Evolutionary conservation across 2,329 filamentous ascomycete genomes (phyloP), one percentile per base, ranked within the genome.

Genomic region (Knufia petricola): DNA sequence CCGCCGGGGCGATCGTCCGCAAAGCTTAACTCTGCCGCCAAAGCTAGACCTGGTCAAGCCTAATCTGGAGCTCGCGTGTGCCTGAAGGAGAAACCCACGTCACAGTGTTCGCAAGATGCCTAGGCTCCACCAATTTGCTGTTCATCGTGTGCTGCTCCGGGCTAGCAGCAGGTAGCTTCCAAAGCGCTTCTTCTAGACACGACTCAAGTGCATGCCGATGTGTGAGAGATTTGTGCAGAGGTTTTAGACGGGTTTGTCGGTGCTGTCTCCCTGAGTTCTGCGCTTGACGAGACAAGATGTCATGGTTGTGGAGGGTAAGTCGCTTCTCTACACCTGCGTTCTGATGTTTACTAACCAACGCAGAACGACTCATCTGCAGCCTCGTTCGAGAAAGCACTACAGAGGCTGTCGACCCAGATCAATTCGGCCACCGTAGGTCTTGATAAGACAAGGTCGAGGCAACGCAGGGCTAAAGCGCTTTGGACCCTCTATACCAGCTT

Each of bases 401-500:
- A 87, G 8, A 75, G 79, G 20, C 78, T 98, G 39, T 85, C 89
- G 9, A 72, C 74, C 46, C 95, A 92, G 69, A 95, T 98, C 65
- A 75, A 82, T 34, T 77, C 80, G 54, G 80, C 83, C 2, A 84
- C 84, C 59, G 71, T 82, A 36, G 79, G 76, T 45, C 82, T 95
- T 56, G 88, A 95, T 60, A 73, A 72, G 36, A 75, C 84, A 32
- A 81, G 87, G 40, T 76, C 83, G 58, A 78, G 77, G 52, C 81
- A 85, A 43, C 81, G 90, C 50, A 84, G 89, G 50, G 77, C 84
- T 59, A 90, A 85, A 58, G 86, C 87, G 31, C 77, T 96, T 48
- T 88, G 82, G 79, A 95, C 88, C 0, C 77, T 98, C 12, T 98
- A 96, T 64, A 81, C 89, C 2, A 81, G 81, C 49, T 90, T 98